Evolutionary conservation across 176 grass and related monocot genomes (phyloP), one percentile per base, ranked within the genome.

Genomic region (Oryza longistaminata): DNA sequence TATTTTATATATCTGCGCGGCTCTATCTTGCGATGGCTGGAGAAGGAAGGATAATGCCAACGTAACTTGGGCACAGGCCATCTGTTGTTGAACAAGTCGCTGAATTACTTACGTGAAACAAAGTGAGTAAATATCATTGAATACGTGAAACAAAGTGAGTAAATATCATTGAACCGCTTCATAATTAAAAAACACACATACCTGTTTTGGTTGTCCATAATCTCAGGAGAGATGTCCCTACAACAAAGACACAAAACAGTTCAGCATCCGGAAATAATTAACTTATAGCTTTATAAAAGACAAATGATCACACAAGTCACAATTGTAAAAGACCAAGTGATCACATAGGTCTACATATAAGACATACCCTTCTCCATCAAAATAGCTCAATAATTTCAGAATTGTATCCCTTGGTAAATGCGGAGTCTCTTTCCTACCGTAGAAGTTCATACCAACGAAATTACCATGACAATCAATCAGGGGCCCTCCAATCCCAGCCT

Each of bases 401-500:
- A 80, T 52, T 80, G 5, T 80, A 31, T 35, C 14, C 17, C 43
- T 68, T 50, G 42, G 43, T 34, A 80, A 11, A 64, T 37, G 69
- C 15, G 64, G 65, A 80, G 65, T 80, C 22, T 21, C 27, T 52
- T 68, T 24, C 7, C 11, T 68, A 46, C 34, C 26, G 49, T 80
- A 80, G 43, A 80, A 80, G 26, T 80, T 80, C 44, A 52, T 50
- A 12, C 64, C 78, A 69, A 80, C 17, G 15, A 80, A 46, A n/a
- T 34, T 69, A 11, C 78, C 78, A 46, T 52, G 21, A 35, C 50
- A 50, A 80, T 52, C 64, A 80, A 69, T 0, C 9, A 80, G 44
- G 65, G 78, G 44, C 10, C 78, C 78, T 69, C 64, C 78, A 80
- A 80, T 52, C 31, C 78, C 78, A 80, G 43, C 65, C 64, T 80